Evolutionary conservation across 306 rosid species (phyloP).

Genomic region (Quercus dentata): DNA sequence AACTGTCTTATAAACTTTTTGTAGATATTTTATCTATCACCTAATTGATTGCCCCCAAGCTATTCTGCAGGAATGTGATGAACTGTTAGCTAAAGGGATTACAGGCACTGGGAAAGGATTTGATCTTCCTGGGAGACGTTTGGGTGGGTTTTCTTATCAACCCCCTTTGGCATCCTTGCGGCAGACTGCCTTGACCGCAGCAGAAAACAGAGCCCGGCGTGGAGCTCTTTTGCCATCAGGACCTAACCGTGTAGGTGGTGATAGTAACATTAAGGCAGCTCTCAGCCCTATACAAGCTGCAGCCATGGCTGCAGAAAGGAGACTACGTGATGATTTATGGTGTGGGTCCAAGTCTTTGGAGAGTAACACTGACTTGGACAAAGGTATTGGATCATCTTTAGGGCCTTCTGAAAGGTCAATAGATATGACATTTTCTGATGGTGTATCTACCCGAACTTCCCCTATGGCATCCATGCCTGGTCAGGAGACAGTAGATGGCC

Average conservation of each 20-base stretch:
- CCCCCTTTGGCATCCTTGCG: slow-evolving; percentile 35
- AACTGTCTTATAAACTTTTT: neutral
- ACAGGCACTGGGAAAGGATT: slow-evolving; percentile 49
- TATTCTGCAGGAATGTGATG: slow-evolving; percentile 53
- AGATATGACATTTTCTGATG: slow-evolving; percentile 4
- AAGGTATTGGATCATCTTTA: slow-evolving; percentile 9
- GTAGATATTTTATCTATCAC: neutral
- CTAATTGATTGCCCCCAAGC: neutral
- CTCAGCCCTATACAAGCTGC: slow-evolving; percentile 68
- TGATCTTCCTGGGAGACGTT: slow-evolving; percentile 44
- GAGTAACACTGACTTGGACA: slow-evolving; percentile 19
- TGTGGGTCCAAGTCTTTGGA: slow-evolving; percentile 45
- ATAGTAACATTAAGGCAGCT: slow-evolving; percentile 39
- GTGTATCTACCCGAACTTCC: slow-evolving; percentile 11
- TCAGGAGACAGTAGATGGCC: slow-evolving; percentile 22
- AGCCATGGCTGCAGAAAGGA: slow-evolving; percentile 66
- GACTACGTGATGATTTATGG: slow-evolving; percentile 63
- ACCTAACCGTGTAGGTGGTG: slow-evolving; percentile 57
- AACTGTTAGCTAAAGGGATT: slow-evolving; percentile 50
- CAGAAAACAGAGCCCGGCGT: slow-evolving; percentile 47
- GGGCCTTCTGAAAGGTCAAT: slow-evolving; percentile 29
- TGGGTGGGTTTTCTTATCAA: slow-evolving; percentile 50
- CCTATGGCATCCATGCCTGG: slow-evolving; percentile 1
- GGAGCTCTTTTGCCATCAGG: slow-evolving; percentile 47
- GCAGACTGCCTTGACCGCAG: slow-evolving; percentile 49